Evolutionary conservation across 164 flowering plant species (phyloP).

Genomic region (Cinnamomum micranthum): DNA sequence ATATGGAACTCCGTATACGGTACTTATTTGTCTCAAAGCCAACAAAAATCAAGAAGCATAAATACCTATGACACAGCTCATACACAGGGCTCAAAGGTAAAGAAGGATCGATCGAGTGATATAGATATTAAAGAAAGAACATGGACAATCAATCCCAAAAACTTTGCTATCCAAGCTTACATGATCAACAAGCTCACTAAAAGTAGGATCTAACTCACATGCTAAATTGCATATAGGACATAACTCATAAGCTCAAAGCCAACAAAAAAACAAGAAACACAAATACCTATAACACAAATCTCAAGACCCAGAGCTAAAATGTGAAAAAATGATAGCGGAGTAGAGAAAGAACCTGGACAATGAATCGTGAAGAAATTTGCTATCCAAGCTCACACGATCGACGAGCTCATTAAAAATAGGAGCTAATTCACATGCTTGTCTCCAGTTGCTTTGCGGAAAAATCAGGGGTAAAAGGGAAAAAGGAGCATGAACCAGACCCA

Average conservation of each 20-base stretch:
- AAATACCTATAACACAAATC: background rate
- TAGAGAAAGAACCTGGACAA: slow-evolving; percentile 59
- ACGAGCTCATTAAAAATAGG: slow-evolving; percentile 92
- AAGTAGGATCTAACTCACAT: slow-evolving; percentile 82
- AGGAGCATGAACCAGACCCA: slow-evolving; percentile 91
- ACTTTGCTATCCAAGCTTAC: slow-evolving; percentile 90
- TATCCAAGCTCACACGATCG: slow-evolving; percentile 94
- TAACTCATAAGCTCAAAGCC: too few species aligned
- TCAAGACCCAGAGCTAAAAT: background rate
- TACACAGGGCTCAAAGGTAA: background rate
- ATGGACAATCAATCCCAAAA: slow-evolving; percentile 81
- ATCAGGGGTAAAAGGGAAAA: slow-evolving; percentile 68
- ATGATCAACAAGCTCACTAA: slow-evolving; percentile 92
- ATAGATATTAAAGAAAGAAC: slow-evolving; percentile 28
- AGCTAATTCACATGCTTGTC: slow-evolving; percentile 83
- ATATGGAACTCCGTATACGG: background rate
- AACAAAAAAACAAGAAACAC: background rate
- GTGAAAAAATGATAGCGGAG: background rate
- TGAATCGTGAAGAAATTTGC: slow-evolving; percentile 73
- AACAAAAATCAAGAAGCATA: background rate
- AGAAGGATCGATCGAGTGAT: background rate
- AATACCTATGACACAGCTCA: background rate
- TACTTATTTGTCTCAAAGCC: background rate
- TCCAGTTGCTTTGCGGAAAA: slow-evolving; percentile 71
- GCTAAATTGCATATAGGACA: slow-evolving; percentile 29